phyloP scores from a whole-genome alignment of 176 grass and related monocot genomes.

The Dendrocalamus sinicus region DNA sequence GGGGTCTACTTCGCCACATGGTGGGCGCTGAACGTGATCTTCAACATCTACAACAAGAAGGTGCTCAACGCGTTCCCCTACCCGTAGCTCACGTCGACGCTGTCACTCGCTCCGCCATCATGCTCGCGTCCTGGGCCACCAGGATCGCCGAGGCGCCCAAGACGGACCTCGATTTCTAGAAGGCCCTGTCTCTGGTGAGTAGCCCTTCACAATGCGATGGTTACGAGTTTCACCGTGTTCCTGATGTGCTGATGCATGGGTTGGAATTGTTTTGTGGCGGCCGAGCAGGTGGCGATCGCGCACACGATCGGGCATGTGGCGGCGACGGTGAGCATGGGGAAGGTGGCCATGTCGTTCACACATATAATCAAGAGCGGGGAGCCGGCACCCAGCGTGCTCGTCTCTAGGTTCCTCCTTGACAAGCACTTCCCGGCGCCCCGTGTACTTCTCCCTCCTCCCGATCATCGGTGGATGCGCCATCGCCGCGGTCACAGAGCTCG shows the following conservation, averaged over 20 bases:
- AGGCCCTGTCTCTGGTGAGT: slow-evolving; percentile 75
- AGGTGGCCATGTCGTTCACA: slow-evolving; percentile 96
- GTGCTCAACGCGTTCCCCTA: too few relatives aligned
- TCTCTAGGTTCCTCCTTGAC: slow-evolving; percentile 77
- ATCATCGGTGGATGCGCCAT: too few relatives aligned
- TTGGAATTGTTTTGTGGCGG: not conserved
- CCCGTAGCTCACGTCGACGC: slow-evolving; percentile 44
- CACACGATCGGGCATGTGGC: slow-evolving; percentile 82
- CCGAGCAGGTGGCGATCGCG: slow-evolving; percentile 54
- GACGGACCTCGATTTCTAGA: slow-evolving; percentile 89
- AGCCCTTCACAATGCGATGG: not conserved
- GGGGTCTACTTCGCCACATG: slow-evolving; percentile 53
- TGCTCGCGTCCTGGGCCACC: slow-evolving; percentile 84
- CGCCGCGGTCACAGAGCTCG: too few relatives aligned
- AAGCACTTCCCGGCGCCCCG: slow-evolving; percentile 72
- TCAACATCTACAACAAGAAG: too few relatives aligned
- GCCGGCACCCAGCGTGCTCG: slow-evolving; percentile 90
- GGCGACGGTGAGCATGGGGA: slow-evolving; percentile 96
- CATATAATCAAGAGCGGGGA: slow-evolving; percentile 98
- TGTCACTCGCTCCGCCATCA: slow-evolving; percentile 91
- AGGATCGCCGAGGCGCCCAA: slow-evolving; percentile 64
- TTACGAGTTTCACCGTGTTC: not conserved
- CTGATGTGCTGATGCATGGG: slow-evolving; percentile 23
- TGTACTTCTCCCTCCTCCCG: slow-evolving; percentile 68
- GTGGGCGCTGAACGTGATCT: too few relatives aligned